A percentile compares a stretch with the other conserved stretches of the same genome.
Evolutionary conservation across 495 filamentous ascomycete species (phyloP).

Genomic region (Opeltia flavorubescens): DNA sequence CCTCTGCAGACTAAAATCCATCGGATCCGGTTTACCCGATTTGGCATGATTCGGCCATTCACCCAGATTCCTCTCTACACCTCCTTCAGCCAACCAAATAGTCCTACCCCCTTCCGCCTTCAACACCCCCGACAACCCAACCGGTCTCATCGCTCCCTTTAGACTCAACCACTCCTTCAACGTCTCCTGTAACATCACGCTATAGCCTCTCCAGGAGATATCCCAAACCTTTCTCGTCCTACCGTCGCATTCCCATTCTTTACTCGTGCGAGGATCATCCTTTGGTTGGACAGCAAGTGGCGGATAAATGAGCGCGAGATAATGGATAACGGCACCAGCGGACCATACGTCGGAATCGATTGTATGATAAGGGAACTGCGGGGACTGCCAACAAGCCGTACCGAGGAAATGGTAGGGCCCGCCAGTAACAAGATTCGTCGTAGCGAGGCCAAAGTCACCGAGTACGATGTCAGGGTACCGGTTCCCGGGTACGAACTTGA

Average conservation of each 20-base stretch:
- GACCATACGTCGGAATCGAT: background rate
- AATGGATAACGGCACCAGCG: conserved; percentile 1
- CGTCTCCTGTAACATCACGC: background rate
- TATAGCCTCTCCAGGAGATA: background rate
- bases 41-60: no score
- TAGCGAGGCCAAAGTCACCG: conserved; percentile 5
- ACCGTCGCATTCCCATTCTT: background rate
- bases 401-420: background rate
- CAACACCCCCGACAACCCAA: background rate
- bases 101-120: background rate
- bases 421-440: background rate
- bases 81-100: background rate
- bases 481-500: background rate
- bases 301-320: background rate
- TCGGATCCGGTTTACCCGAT: no score
- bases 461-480: background rate
- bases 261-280: background rate
- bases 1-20: no score
- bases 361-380: background rate
- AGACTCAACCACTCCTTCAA: background rate
- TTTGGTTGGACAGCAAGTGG: background rate
- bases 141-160: background rate
- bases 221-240: background rate
- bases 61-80: background rate
- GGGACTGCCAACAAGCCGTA: background rate